A percentile compares a stretch with the other conserved stretches of the same genome.
phyloP scores from a whole-genome alignment of 106 monocot species.

The Narthecium ossifragum region DNA sequence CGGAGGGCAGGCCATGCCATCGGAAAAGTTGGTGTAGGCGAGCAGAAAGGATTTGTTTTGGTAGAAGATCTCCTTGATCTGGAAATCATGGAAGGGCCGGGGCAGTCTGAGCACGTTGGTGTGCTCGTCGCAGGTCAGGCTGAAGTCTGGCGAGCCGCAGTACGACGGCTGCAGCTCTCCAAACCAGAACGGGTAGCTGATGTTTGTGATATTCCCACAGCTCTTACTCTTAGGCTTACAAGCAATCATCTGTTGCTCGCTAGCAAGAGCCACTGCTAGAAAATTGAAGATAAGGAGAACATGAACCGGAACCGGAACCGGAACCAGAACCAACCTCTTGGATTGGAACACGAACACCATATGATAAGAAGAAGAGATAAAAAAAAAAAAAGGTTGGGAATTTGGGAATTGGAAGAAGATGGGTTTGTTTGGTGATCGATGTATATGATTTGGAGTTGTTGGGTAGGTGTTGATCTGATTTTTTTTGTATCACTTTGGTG shows the following conservation, averaged over 20 bases:
- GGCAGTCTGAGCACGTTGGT: slow-evolving; percentile 1
- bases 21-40: neutral
- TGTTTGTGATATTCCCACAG: slow-evolving; percentile 19
- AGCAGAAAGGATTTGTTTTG: slow-evolving; percentile 11
- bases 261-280: neutral
- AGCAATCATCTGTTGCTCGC: neutral
- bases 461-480: too few relatives aligned
- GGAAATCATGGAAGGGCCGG: slow-evolving; percentile 1
- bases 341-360: neutral
- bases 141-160: slow-evolving; percentile 20
- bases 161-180: neutral
- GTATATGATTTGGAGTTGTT: too few relatives aligned
- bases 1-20: neutral
- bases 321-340: neutral
- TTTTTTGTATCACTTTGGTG: too few relatives aligned
- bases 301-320: neutral
- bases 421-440: too few relatives aligned
- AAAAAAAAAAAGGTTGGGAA: neutral
- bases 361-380: neutral
- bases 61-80: slow-evolving; percentile 25
- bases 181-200: slow-evolving; percentile 13
- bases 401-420: neutral
- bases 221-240: slow-evolving; percentile 11
- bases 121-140: slow-evolving; percentile 12
- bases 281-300: neutral